Conservation (phyloP, 805 yeast genomes). For the Saccharomycopsis microspora region DNA sequence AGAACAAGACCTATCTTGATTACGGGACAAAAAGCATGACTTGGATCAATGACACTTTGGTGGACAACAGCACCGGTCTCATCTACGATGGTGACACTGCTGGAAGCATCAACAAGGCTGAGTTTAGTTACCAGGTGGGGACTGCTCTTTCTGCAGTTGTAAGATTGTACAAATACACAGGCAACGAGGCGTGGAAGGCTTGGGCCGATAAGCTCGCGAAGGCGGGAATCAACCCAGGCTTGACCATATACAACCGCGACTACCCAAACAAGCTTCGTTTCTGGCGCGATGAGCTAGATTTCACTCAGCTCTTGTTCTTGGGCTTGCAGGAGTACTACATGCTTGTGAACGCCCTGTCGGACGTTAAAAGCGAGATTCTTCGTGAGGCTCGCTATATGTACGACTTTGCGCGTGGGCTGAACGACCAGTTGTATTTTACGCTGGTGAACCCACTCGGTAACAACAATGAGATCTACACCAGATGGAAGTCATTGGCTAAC, state of each 20-base stretch:
- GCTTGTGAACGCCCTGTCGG: slow-evolving; percentile 37
- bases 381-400: slow-evolving; percentile 5
- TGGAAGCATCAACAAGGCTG: slow-evolving; percentile 32
- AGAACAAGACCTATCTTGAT: slow-evolving; percentile 34
- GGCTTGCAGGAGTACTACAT: slow-evolving; percentile 57
- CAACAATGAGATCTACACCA: slow-evolving; percentile 36
- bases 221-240: slow-evolving; percentile 46
- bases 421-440: slow-evolving; percentile 51
- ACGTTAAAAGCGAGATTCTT: slow-evolving; percentile 27
- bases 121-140: slow-evolving; percentile 62
- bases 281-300: slow-evolving; percentile 55
- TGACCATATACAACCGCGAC: slow-evolving; percentile 53
- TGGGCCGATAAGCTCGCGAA: slow-evolving; percentile 28
- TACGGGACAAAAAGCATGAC: slow-evolving; percentile 51
- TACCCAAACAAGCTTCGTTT: slow-evolving; percentile 37
- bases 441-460: slow-evolving; percentile 47
- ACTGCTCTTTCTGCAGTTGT: slow-evolving; percentile 47
- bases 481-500: slow-evolving; percentile 40
- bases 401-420: slow-evolving; percentile 24
- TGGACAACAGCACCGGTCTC: slow-evolving; percentile 42
- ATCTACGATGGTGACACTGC: slow-evolving; percentile 48
- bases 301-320: slow-evolving; percentile 51
- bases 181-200: slow-evolving; percentile 36
- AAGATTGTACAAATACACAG: slow-evolving; percentile 37
- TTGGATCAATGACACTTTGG: slow-evolving; percentile 41